Base-by-base conservation (phyloP, 768 basidiomycete genomes). In the Russula griseocarnosa region DNA sequence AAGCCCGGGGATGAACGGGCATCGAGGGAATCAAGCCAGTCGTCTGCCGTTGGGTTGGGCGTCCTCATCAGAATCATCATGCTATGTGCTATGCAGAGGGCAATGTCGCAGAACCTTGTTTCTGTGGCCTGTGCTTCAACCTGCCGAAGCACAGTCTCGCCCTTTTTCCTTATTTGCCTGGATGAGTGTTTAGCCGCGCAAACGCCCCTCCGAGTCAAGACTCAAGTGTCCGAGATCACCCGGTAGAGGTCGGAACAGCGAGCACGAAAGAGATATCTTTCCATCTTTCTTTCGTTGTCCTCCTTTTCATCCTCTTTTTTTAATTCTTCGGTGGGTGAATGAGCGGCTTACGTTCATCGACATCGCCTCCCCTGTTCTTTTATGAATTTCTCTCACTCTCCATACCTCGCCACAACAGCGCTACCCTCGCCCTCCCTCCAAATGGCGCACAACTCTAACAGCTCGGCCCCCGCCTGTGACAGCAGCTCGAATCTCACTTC, bases 141-240 rank as follows among this genome's bases (percentile, higher is more conserved):
- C 44, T 10, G 20, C 20, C 22, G 11, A 22, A 22, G n/a, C n/a
- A 47, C 46, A 11, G 16, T 5, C n/a, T 22, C 20, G 10, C 44
- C 44, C 44, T 4, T 46, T 47, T 47, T 5, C 22, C 20, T 44
- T 44, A n/a, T 20, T 44, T 9, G 8, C 44, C 44, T 44, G 16
- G 18, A n/a, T 22, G 30, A 10, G 30, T 11, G 10, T 1, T 42
- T 44, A 54, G 53, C 44, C 60, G 34, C 53, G 10, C 60, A 47
- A 46, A 55, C 32, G 46, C 24, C 56, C 32, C 32, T 28, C 30
- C n/a, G n/a, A n/a, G n/a, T n/a, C n/a, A n/a, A n/a, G n/a, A 30
- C 28, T 34, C 46, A n/a, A 8, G 7, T n/a, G 30, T 22, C 61
- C 61, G 61, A 62, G 55, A 56, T 40, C 49, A 56, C 61, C 61